Evolutionary conservation across 2,329 filamentous ascomycete species (phyloP), one percentile per base, ranked within the genome.

Genomic region (Gnomoniopsis smithogilvyi): DNA sequence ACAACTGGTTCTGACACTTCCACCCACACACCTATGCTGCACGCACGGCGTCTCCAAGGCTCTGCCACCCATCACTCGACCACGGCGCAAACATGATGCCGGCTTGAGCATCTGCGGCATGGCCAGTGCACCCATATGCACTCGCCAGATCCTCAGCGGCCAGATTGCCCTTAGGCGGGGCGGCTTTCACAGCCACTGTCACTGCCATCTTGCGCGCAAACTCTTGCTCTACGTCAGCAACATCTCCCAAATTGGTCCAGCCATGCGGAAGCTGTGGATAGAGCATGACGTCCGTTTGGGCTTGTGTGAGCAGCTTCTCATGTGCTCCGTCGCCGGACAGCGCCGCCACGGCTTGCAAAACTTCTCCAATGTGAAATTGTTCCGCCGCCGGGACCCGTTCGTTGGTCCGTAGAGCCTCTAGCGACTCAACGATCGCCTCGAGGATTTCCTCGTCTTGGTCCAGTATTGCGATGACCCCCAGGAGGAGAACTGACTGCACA

Each of bases 81-180:
- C 94, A 98, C 6, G 95, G 95, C 41, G 93, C 91, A 65, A 96
- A 73, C 72, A 95, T 82, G 49, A 92, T 82, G 7, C 89, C 88
- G 64, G 83, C 84, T 73, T 96, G 89, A 22, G 90, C 88, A 79
- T 96, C 90, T 3, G 82, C 83, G 3, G 85, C 80, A 60, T 78
- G 84, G 1, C 89, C 87, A 0, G 89, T 92, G 1, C 89, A 88
- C 1, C 89, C 84, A 76, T 90, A 92, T 6, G 91, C 89, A 63
- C 78, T 77, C 2, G 90, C 85, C 56, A 98, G 73, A 61, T 91
- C 90, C 24, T 80, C 78, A 1, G 91, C 86, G 19, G 82, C 83
- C 14, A 96, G 75, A 1, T 79, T 75, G 0, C 92, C 91, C 53
- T 80, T 74, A 0, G 93, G 92, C 38, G 92, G 90, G 2, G 93